phyloP scores from a whole-genome alignment of 345 rosid species.

The Euphorbia lathyris region DNA sequence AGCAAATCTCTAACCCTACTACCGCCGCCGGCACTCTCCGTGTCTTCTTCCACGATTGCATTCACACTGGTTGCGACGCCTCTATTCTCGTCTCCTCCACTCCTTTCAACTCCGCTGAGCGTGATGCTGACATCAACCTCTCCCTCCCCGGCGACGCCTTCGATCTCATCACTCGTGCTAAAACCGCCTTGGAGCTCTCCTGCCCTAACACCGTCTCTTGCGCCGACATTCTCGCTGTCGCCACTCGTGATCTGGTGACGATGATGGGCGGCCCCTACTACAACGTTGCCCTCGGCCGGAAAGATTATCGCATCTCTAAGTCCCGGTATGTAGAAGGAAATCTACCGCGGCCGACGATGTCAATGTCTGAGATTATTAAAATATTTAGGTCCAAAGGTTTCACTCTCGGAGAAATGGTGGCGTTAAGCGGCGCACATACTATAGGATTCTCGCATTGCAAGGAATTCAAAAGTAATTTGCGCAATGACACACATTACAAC shows the following conservation, averaged over 20 bases:
- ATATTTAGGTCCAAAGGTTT: slow-evolving; percentile 61
- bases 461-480: slow-evolving; percentile 48
- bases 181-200: slow-evolving; percentile 80
- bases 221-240: slow-evolving; percentile 76
- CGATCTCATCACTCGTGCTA: slow-evolving; percentile 42
- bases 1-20: slow-evolving; percentile 34
- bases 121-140: slow-evolving; percentile 36
- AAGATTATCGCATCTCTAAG: slow-evolving; percentile 53
- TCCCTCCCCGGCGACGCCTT: slow-evolving; percentile 35
- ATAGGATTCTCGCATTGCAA: slow-evolving; percentile 93
- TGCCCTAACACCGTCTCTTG: slow-evolving; percentile 88
- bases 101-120: slow-evolving; percentile 32
- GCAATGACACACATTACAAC: slow-evolving; percentile 54
- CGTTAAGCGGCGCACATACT: slow-evolving; percentile 85
- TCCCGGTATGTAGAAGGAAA: slow-evolving; percentile 43
- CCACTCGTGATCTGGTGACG: slow-evolving; percentile 66
- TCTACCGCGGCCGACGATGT: slow-evolving; percentile 65
- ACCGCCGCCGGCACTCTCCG: slow-evolving; percentile 36
- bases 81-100: slow-evolving; percentile 33
- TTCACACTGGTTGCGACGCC: slow-evolving; percentile 32
- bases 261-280: slow-evolving; percentile 54
- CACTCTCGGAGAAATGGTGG: slow-evolving; percentile 76
- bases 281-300: slow-evolving; percentile 65
- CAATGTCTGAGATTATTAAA: slow-evolving; percentile 43
- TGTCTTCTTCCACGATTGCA: slow-evolving; percentile 34